Evolutionary conservation across 2,329 filamentous ascomycete genomes (phyloP).

Genomic region (Penicillium sp.): DNA sequence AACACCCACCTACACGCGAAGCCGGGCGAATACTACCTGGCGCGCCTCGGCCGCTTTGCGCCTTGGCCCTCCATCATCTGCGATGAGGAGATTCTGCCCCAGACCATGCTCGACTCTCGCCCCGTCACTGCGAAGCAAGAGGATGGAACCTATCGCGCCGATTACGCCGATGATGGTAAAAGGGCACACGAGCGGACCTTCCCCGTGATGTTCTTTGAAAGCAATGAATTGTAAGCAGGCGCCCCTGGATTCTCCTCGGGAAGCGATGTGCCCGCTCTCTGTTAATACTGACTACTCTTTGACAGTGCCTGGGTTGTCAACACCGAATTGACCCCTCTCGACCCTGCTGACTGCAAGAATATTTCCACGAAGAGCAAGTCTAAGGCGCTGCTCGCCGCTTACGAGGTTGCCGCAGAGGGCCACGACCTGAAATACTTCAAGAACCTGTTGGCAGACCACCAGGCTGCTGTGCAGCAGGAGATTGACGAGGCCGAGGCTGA

Average conservation of each 20-base stretch:
- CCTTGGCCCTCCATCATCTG: constrained; percentile 93
- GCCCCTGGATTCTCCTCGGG: constrained; percentile 2
- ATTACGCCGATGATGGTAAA: constrained; percentile 83
- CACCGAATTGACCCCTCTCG: constrained; percentile 70
- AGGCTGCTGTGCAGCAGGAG: constrained; percentile 52
- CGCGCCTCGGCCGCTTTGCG: constrained; percentile 89
- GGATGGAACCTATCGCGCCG: constrained; percentile 82
- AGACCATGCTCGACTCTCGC: constrained; percentile 66
- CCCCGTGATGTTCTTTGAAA: constrained; percentile 89
- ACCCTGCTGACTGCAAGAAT: constrained; percentile 64
- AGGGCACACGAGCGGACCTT: constrained; percentile 79
- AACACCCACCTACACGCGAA: constrained; percentile 71
- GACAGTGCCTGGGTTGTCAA: constrained; percentile 86
- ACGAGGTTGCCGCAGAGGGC: constrained; percentile 70
- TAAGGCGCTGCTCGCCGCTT: constrained; percentile 74
- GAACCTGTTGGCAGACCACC: constrained; percentile 60
- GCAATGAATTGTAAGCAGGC: constrained; percentile 88
- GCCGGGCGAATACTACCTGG: constrained; percentile 86
- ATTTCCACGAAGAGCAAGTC: constrained; percentile 66
- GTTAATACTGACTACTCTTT: constrained; percentile 12
- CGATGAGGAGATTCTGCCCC: constrained; percentile 89
- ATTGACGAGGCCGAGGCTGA: constrained; percentile 52
- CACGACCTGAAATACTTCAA: constrained; percentile 80
- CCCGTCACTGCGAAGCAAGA: constrained; percentile 76
- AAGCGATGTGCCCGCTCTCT: neutral